Percentiles rank a stretch among this genome's conserved stretches.
These are phyloP conservation scores for Alisma plantagoaquatica DNA, from an alignment of 106 monocot species.

Conservation along the genomic window DNA sequence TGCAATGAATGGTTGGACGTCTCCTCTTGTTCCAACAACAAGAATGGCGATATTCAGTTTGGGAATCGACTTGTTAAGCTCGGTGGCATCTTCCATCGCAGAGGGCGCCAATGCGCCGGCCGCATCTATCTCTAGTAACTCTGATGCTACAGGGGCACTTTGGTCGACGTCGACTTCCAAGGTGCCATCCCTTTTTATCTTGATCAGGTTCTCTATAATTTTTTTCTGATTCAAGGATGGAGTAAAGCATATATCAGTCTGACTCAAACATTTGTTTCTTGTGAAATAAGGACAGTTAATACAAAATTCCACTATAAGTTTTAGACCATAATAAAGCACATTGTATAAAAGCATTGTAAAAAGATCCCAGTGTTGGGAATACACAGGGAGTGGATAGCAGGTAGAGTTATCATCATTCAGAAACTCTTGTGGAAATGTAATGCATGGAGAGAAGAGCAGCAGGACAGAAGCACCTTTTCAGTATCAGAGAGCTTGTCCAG, in stretches of 20 bases:
- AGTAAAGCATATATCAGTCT: neutral
- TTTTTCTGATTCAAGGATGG: conserved; percentile 39
- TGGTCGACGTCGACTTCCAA: conserved; percentile 58
- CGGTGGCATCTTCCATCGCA: conserved; percentile 16
- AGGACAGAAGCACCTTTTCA: conserved; percentile 80
- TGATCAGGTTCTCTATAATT: conserved; percentile 61
- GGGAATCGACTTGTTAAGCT: conserved; percentile 47
- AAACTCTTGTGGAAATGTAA: no score
- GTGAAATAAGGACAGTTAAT: no score
- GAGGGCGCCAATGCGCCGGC: conserved; percentile 21
- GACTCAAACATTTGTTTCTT: no score
- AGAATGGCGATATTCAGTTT: conserved; percentile 83
- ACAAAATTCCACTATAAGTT: no score
- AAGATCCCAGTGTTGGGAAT: conserved; percentile 1
- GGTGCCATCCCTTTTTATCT: conserved; percentile 78
- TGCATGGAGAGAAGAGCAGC: no score
- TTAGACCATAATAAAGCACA: neutral
- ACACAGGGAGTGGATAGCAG: neutral
- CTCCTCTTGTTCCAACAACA: conserved; percentile 98
- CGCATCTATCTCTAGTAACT: conserved; percentile 76
- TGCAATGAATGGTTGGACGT: conserved; percentile 94
- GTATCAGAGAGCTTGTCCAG: conserved; percentile 61
- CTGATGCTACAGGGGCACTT: conserved; percentile 60
- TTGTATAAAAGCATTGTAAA: neutral
- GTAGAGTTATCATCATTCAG: no score